A percentile compares a stretch with the other conserved stretches of the same genome.
Conservation (phyloP, 2,329 filamentous ascomycete genomes). For the Hypoxylon sp. region DNA sequence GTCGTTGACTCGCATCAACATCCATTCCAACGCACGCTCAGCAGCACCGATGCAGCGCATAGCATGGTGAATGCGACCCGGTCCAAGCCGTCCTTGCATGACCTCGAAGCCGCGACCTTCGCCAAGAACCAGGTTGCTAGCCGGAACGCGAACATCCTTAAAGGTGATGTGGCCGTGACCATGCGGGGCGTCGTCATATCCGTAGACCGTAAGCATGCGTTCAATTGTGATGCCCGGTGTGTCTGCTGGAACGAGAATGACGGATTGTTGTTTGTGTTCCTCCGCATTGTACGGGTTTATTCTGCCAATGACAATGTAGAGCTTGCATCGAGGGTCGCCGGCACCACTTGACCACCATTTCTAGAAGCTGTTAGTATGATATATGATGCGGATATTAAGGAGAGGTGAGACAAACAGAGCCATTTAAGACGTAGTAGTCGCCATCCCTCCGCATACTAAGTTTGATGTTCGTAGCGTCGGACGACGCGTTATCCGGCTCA, state of each 20-base stretch:
- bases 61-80: constrained; percentile 96
- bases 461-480: constrained; percentile 93
- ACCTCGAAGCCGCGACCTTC: constrained; percentile 97
- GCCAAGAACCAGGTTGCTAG: constrained; percentile 87
- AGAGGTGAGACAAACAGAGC: constrained; percentile 70
- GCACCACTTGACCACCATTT: constrained; percentile 99
- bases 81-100: constrained; percentile 95
- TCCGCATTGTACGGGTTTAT: constrained; percentile 81
- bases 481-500: constrained; percentile 88
- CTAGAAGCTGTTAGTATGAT: constrained; percentile 58
- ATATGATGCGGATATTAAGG: background rate
- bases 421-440: constrained; percentile 91
- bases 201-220: constrained; percentile 94
- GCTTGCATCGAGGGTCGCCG: constrained; percentile 89
- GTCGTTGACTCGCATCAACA: constrained; percentile 95
- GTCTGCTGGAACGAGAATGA: constrained; percentile 86
- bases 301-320: constrained; percentile 99
- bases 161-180: constrained; percentile 95
- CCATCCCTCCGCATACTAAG: constrained; percentile 86
- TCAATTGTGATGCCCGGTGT: constrained; percentile 91
- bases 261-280: constrained; percentile 91
- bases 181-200: constrained; percentile 98
- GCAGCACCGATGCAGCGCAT: constrained; percentile 95
- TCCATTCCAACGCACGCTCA: constrained; percentile 93
- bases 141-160: constrained; percentile 89